phyloP scores from a whole-genome alignment of 139 green algal species.

The Chlorella vulgaris region DNA sequence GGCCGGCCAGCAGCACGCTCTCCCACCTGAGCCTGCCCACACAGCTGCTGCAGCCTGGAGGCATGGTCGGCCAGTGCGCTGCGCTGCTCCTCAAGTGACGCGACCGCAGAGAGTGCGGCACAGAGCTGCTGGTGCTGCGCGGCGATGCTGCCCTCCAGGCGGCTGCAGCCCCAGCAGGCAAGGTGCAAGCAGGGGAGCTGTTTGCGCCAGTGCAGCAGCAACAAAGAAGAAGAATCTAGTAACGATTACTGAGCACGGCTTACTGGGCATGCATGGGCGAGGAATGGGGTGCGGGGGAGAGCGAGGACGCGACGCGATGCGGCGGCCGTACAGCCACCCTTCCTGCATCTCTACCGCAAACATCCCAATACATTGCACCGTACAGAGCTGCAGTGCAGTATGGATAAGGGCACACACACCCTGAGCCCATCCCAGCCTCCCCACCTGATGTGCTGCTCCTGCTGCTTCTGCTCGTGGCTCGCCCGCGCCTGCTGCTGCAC shows the following conservation, averaged over 20 bases:
- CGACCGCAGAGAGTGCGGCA: not conserved
- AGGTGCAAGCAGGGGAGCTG: not conserved
- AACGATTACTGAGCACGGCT: too few relatives aligned
- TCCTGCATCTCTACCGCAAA: too few relatives aligned
- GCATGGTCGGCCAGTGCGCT: not conserved
- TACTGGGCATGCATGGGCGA: too few relatives aligned
- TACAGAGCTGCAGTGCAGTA: too few relatives aligned
- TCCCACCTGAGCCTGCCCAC: conserved; percentile 7
- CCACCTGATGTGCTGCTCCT: conserved; percentile 29
- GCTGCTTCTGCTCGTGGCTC: conserved; percentile 10
- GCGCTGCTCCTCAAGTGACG: not conserved
- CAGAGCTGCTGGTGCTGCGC: conserved; percentile 1
- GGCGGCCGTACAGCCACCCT: too few relatives aligned
- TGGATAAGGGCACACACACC: not conserved
- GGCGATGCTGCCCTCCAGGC: not conserved
- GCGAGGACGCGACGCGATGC: too few relatives aligned
- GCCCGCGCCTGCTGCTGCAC: conserved; percentile 4
- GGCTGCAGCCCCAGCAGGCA: not conserved
- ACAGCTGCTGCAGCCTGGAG: not conserved
- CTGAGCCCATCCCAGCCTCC: not conserved
- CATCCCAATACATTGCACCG: too few relatives aligned
- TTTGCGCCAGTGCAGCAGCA: too few relatives aligned
- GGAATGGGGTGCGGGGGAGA: too few relatives aligned
- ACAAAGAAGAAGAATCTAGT: not conserved
- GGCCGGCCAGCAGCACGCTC: not conserved